phyloP scores from a whole-genome alignment of 148 eudicot species.

The Vaccinium myrtillus region DNA sequence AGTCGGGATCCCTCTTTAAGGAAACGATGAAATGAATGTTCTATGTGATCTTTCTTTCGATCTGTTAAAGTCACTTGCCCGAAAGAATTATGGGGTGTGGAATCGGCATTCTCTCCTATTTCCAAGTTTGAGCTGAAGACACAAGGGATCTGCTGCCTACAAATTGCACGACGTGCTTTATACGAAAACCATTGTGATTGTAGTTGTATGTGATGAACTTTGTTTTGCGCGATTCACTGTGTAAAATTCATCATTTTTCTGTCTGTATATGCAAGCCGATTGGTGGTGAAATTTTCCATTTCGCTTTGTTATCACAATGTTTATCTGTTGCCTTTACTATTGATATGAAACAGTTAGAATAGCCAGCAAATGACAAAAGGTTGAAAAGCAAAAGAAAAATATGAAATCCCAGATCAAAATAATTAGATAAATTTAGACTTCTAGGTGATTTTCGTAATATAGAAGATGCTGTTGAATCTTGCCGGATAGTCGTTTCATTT shows the following conservation, averaged over 20 bases:
- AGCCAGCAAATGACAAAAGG: too few species aligned
- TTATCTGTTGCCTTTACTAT: background rate
- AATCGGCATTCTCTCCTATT: background rate
- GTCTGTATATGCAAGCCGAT: background rate
- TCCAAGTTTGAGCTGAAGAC: background rate
- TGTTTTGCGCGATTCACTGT: background rate
- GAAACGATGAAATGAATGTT: constrained; percentile 34
- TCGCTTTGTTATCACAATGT: background rate
- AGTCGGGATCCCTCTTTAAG: constrained; percentile 72
- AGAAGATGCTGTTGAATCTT: background rate
- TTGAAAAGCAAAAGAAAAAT: too few species aligned
- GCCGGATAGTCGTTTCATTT: background rate
- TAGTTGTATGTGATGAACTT: background rate
- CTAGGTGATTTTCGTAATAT: too few species aligned
- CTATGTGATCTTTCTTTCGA: background rate
- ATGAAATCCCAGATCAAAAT: too few species aligned
- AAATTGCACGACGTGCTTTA: background rate
- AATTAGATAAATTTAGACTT: too few species aligned
- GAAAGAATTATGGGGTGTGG: background rate
- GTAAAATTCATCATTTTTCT: background rate
- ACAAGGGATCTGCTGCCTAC: background rate
- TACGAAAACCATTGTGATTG: background rate
- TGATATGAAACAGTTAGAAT: too few species aligned
- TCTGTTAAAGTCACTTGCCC: background rate
- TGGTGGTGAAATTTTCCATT: background rate